Base-by-base conservation (phyloP, 73 alveolate genomes). In the Paramecium sexaurelia region DNA sequence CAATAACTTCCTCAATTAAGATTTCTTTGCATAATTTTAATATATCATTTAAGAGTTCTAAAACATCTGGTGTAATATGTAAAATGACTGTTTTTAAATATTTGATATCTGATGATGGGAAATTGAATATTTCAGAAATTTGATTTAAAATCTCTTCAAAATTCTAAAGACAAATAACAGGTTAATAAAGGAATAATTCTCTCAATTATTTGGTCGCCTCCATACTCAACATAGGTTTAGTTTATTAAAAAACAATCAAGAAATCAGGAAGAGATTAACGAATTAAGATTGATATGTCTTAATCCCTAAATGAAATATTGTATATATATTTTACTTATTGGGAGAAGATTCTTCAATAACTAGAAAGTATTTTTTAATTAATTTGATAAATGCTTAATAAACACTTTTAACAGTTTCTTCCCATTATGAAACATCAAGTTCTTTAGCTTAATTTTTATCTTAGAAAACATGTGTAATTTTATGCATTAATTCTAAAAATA, bases 391-490 rank as follows among this genome's bases (percentile, higher is more conserved):
- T 22, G 90, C 68, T 24, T 78, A 45, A 45, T 36, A 78, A 5
- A 78, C 90, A 78, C 90, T 78, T 24, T 78, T 78, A 26, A 40
- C 90, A 19, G 90, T 78, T 22, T 78, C 90, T 13, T 78, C 90
- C 90, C 90, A 78, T 41, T 37, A 24, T 13, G 75, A 8, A 2
- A 37, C 68, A 78, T 78, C 90, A 24, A 24, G 32, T 41, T 78
- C 90, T 78, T 78, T 78, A 5, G 90, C 90, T 78, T 32, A 24
- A 17, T 78, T 41, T 78, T 78, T 78, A 22, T 78, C 90, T 17
- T 19, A 39, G 36, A 40, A 78, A 7, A 33, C 17, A 3, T 37
- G 17, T 3, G 17, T 39, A 2, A 78, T 78, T 43, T 78, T 78
- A 19, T 78, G 73, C 75, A 78, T 22, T 32, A 78, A 19, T 78